Evolutionary conservation across 495 filamentous ascomycete species (phyloP), one percentile per base, ranked within the genome.

Genomic region (Penicillium alfredii): DNA sequence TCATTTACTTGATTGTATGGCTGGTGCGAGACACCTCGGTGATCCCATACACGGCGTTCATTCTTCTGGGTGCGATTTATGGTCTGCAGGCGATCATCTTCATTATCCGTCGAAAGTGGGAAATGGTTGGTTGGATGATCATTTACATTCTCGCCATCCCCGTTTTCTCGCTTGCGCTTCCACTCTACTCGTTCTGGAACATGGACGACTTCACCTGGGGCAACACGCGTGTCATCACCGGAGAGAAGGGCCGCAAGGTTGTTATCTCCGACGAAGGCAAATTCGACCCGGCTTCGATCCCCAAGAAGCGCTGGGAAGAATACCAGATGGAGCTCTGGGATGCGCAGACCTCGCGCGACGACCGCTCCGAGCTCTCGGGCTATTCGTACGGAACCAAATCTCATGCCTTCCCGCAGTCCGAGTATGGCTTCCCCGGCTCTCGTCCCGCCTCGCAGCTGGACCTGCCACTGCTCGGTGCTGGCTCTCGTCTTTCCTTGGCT

Each of bases 171-270:
- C 84, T 94, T 44, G 88, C 77, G 33, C 72, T 99, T 6, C 92
- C 92, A 1, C 73, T 99, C 4, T 99, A 97, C 63, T 74, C 89
- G 28, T 99, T 99, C 78, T 99, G 92, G 92, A 74, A 97, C 63
- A 96, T 96, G 92, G 92, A 99, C 60, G 92, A 99, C 70, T 99
- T 99, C 77, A 82, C 80, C 5, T 98, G 92, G 92, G 92, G 92
- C 74, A 97, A 86, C 60, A 98, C 92, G 0, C 88, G 93, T 74
- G 73, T 99, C 26, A 88, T 99, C 44, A 94, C 86, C n/a, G 92
- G 92, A 56, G 92, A 97, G 61, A 84, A 82, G 53, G 92, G 92
- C 34, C 77, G 82, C 53, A 89, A 96, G 68, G 66, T 97, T 44
- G 79, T 99, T 55, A 84, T 99, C 45, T 85, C 86, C 1, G 92